These are phyloP conservation scores for Mucor lusitanicus DNA, from an alignment of 371 early-diverging fungal genomes.

Conservation along the genomic window DNA sequence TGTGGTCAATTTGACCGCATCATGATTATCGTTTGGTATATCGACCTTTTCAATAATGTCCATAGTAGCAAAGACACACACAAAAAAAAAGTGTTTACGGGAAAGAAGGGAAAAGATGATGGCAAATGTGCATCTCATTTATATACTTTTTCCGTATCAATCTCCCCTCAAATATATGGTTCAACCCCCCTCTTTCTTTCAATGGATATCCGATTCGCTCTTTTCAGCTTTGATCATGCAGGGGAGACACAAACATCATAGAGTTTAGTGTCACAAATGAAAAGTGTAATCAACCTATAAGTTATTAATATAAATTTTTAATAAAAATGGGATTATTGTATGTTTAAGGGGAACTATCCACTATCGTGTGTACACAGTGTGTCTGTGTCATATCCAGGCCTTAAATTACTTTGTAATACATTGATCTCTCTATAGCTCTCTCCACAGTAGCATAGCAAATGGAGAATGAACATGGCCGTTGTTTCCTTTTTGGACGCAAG, in stretches of 20 bases:
- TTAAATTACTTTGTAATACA: not conserved
- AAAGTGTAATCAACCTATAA: not conserved
- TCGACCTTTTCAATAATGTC: not conserved
- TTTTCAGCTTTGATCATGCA: not conserved
- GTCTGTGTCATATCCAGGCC: not conserved
- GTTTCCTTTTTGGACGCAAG: not conserved
- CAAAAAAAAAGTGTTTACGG: not conserved
- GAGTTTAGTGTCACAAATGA: not conserved
- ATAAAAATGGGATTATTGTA: not conserved
- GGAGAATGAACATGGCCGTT: not conserved
- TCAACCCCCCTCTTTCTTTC: not conserved
- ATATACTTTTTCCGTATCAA: not conserved
- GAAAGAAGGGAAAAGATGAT: not conserved
- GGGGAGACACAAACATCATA: not conserved
- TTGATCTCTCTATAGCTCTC: not conserved
- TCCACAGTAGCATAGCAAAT: not conserved
- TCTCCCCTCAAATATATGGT: constrained; percentile 1
- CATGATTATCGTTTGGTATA: not conserved
- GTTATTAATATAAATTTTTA: not conserved
- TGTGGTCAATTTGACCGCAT: not conserved
- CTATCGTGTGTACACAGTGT: not conserved
- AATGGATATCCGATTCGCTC: not conserved
- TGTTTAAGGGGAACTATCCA: not conserved
- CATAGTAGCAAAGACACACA: not conserved
- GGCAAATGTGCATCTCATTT: not conserved